Evolutionary conservation across 2,329 filamentous ascomycete genomes (phyloP), one percentile per base, ranked within the genome.

Genomic region (Xylariales sp.): DNA sequence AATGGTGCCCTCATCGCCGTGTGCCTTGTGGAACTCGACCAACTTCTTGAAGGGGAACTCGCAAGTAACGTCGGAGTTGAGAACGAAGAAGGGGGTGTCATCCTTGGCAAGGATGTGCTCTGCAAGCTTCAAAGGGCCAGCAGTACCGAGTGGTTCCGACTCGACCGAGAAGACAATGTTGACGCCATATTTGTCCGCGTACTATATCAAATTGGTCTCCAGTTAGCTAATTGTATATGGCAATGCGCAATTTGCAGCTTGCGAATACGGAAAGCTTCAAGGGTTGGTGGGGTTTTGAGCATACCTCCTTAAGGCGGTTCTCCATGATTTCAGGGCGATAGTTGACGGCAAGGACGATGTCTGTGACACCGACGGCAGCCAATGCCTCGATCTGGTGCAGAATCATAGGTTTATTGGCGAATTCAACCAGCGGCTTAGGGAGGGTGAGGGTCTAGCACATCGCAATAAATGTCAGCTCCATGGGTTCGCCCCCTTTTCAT

Each of bases 381-480:
- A 98, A 78, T 50, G 88, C 89, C 71, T 96, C 89, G 55, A 98
- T 88, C 70, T 98, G 91, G 70, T 97, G 91, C 59, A 94, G 78
- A 66, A 98, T 97, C 91, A 98, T 98, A 62, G 90, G 93, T 71
- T 93, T 91, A 78, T 98, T 98, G 61, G 81, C 89, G 60, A 98
- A 98, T 71, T 98, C 91, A 59, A 98, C 93, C 52, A 98, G 78
- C 50, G 93, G 91, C 70, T 97, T 98, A 46, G 91, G 91, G 51
- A 96, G 86, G 36, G 93, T 96, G 60, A 98, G 81, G 55, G 91
- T 98, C 88, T 95, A 62, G 38, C n/a, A n/a, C n/a, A n/a, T n/a
- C n/a, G n/a, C n/a, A n/a, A n/a, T n/a, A n/a, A n/a, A n/a, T n/a
- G n/a, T n/a, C n/a, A n/a, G n/a, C n/a, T n/a, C n/a, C n/a, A n/a